Conservation (phyloP, 495 filamentous ascomycete species). For the Hypoxylon intermedium region DNA sequence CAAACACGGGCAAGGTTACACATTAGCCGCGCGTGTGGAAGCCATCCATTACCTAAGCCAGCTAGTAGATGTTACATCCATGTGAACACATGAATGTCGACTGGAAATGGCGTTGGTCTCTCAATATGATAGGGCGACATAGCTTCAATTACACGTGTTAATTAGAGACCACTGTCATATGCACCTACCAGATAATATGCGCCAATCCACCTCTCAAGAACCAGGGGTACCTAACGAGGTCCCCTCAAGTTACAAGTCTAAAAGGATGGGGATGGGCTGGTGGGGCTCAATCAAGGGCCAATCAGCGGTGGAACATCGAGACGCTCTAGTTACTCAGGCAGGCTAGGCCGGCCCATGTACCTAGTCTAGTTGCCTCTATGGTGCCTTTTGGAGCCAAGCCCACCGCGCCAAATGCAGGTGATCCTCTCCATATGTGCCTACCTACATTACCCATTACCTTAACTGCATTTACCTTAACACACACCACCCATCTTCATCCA, state of each 20-base stretch:
- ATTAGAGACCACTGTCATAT: constrained; percentile 25
- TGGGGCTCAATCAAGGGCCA: constrained; percentile 28
- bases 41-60: too few relatives aligned
- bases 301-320: constrained; percentile 16
- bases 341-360: constrained; percentile 19
- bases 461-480: too few relatives aligned
- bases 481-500: constrained; percentile 17
- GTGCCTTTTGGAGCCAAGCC: constrained; percentile 21
- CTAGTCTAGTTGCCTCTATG: too few relatives aligned
- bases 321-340: constrained; percentile 29
- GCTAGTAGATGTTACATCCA: constrained; percentile 8
- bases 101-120: constrained; percentile 6
- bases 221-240: neutral
- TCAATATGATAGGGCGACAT: constrained; percentile 26
- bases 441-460: constrained; percentile 13
- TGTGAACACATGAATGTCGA: constrained; percentile 1
- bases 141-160: constrained; percentile 33
- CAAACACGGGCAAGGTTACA: too few relatives aligned
- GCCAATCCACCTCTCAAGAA: constrained; percentile 7
- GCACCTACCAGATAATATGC: constrained; percentile 21
- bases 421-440: constrained; percentile 34
- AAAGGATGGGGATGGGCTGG: constrained; percentile 12
- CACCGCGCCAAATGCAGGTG: constrained; percentile 35
- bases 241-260: neutral
- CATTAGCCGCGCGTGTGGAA: too few relatives aligned